phyloP scores from a whole-genome alignment of 805 yeast genomes.

The Helenozyma baotianmanensis region DNA sequence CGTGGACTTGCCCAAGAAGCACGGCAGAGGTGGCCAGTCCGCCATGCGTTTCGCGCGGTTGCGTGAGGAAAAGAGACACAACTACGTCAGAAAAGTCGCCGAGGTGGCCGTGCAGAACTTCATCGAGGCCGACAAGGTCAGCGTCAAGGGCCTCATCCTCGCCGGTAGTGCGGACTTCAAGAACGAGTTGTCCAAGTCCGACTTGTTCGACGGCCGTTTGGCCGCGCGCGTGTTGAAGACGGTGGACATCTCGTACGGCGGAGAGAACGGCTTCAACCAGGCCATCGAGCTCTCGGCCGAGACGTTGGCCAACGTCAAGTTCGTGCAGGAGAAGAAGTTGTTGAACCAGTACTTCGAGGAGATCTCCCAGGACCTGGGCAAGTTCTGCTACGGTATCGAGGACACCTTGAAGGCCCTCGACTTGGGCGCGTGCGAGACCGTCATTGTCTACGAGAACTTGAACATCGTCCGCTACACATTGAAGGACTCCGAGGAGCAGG shows the following conservation, averaged over 20 bases:
- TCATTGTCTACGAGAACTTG: conserved; percentile 90
- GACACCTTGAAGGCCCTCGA: conserved; percentile 96
- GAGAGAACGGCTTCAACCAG: conserved; percentile 99
- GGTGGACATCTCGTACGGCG: conserved; percentile 98
- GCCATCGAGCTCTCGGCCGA: conserved; percentile 98
- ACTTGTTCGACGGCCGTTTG: conserved; percentile 86
- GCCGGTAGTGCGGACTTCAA: conserved; percentile 99
- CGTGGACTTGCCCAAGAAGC: conserved; percentile 98
- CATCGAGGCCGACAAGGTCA: conserved; percentile 90
- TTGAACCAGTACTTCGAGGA: conserved; percentile 92
- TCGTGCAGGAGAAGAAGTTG: conserved; percentile 96
- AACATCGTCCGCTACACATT: conserved; percentile 78
- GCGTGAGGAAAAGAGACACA: conserved; percentile 98
- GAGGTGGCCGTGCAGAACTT: conserved; percentile 97
- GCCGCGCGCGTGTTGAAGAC: conserved; percentile 82
- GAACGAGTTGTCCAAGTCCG: conserved; percentile 88
- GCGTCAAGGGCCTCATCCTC: conserved; percentile 87
- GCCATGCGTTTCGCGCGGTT: conserved; percentile 98
- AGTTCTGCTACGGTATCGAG: conserved; percentile 95
- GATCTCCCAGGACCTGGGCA: conserved; percentile 95
- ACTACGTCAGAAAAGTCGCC: conserved; percentile 96
- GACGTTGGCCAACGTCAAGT: conserved; percentile 93
- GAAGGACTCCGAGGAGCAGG: conserved; percentile 78
- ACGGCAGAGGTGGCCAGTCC: conserved; percentile 99
- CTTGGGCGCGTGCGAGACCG: conserved; percentile 89